Evolutionary conservation across 139 green algal species (phyloP).

Genomic region (Picochlorum sp.): DNA sequence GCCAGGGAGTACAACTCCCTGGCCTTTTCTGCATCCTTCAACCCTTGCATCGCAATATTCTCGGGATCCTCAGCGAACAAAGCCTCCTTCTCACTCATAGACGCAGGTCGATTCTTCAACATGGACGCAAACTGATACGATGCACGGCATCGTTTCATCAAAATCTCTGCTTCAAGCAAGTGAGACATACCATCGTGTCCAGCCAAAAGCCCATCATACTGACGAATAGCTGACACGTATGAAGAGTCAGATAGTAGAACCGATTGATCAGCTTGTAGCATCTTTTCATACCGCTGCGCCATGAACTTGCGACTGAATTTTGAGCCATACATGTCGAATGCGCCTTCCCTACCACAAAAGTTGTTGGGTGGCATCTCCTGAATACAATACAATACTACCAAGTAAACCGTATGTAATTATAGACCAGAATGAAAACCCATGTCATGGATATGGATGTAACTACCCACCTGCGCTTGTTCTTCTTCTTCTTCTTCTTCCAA

Average conservation of each 20-base stretch:
- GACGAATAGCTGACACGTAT: neutral
- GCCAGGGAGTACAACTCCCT: neutral
- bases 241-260: neutral
- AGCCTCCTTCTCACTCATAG: constrained; percentile 39
- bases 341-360: too few species aligned
- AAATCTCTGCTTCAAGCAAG: too few species aligned
- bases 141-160: neutral
- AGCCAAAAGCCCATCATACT: neutral
- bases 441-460: too few species aligned
- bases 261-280: neutral
- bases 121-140: constrained; percentile 10
- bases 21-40: constrained; percentile 46
- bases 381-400: too few species aligned
- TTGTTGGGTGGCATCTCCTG: too few species aligned
- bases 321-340: constrained; percentile 9
- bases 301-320: neutral
- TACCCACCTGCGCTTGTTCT: too few species aligned
- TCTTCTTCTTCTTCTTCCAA: too few species aligned
- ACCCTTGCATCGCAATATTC: constrained; percentile 43
- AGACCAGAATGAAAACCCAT: too few species aligned
- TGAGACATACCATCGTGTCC: neutral
- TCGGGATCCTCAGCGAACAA: constrained; percentile 63
- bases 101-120: constrained; percentile 16
- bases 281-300: neutral
- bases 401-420: too few species aligned